Percentiles rank a stretch among this genome's conserved stretches.
Conservation (phyloP, 257 asterid species). For the Gentiana macrophylla region DNA sequence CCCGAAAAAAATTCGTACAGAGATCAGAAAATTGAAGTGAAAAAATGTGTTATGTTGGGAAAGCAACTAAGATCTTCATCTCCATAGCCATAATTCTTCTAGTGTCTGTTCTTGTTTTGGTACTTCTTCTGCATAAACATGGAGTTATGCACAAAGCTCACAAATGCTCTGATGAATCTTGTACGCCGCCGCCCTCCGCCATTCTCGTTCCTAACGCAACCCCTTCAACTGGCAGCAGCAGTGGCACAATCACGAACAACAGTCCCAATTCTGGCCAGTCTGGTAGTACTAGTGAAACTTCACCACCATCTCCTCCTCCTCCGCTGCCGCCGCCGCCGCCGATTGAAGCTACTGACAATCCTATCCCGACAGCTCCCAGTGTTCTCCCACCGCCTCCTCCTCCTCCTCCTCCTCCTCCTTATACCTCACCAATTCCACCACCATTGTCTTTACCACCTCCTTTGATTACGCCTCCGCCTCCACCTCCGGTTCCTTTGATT, state of each 20-base stretch:
- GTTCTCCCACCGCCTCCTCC: constrained; percentile 17
- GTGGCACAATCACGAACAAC: neutral
- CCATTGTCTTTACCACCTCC: constrained; percentile 16
- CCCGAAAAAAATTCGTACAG: neutral
- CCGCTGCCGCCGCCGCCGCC: constrained; percentile 3
- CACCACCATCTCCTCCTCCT: neutral
- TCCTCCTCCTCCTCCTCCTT: neutral
- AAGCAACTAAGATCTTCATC: constrained; percentile 96
- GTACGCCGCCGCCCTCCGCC: constrained; percentile 31
- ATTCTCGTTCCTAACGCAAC: constrained; percentile 14
- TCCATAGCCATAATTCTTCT: constrained; percentile 50
- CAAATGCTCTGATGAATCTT: constrained; percentile 40
- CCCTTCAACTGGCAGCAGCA: neutral
- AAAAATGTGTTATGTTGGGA: constrained; percentile 68
- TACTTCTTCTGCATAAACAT: constrained; percentile 38
- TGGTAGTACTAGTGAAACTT: constrained; percentile 1
- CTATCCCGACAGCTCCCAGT: constrained; percentile 14
- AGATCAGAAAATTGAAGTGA: neutral
- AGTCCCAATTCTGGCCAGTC: constrained; percentile 5
- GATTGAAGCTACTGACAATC: constrained; percentile 4
- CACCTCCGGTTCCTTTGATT: constrained; percentile 11
- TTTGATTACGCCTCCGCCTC: constrained; percentile 20
- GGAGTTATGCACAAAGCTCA: constrained; percentile 14
- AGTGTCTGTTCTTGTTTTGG: constrained; percentile 51
- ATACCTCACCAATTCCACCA: constrained; percentile 14